These are phyloP conservation scores for Dentipellis sp. DNA, from an alignment of 768 basidiomycete genomes.

Conservation along the genomic window DNA sequence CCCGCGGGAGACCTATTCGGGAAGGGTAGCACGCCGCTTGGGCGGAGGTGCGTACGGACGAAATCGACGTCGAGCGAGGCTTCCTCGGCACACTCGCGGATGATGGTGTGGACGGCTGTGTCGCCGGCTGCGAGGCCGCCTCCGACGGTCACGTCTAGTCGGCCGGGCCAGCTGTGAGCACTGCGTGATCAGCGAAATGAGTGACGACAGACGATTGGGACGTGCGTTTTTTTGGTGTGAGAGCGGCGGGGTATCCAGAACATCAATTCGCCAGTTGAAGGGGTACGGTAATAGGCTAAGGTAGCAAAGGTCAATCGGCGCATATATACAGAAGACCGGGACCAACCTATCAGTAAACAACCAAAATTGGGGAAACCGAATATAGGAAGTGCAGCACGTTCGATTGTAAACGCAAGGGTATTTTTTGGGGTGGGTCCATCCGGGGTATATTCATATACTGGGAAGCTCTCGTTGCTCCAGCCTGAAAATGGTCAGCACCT, in stretches of 20 bases:
- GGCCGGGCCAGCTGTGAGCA: slow-evolving; percentile 25
- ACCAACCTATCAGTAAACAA: slow-evolving; percentile 30
- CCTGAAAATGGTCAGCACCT: neutral
- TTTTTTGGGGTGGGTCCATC: neutral
- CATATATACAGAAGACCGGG: neutral
- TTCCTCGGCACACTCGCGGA: slow-evolving; percentile 35
- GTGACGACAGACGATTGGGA: neutral
- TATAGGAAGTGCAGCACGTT: slow-evolving; percentile 34
- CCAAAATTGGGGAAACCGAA: slow-evolving; percentile 37
- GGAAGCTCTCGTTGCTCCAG: neutral
- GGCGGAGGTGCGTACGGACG: slow-evolving; percentile 22
- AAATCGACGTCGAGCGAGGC: slow-evolving; percentile 30
- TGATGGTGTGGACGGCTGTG: slow-evolving; percentile 25
- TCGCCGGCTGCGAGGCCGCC: slow-evolving; percentile 35
- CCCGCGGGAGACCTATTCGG: slow-evolving; percentile 32
- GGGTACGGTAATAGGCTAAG: slow-evolving; percentile 27
- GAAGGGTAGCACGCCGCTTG: slow-evolving; percentile 30
- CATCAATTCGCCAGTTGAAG: slow-evolving; percentile 19
- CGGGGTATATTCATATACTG: neutral
- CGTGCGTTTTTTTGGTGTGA: slow-evolving; percentile 30
- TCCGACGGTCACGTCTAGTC: slow-evolving; percentile 34
- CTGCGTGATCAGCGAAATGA: neutral
- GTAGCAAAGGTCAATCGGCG: neutral
- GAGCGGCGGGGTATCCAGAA: slow-evolving; percentile 36
- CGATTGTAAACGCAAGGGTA: slow-evolving; percentile 27